Evolutionary conservation across 345 rosid genomes (phyloP).

Genomic region (Psidium friedrichsthalianum): DNA sequence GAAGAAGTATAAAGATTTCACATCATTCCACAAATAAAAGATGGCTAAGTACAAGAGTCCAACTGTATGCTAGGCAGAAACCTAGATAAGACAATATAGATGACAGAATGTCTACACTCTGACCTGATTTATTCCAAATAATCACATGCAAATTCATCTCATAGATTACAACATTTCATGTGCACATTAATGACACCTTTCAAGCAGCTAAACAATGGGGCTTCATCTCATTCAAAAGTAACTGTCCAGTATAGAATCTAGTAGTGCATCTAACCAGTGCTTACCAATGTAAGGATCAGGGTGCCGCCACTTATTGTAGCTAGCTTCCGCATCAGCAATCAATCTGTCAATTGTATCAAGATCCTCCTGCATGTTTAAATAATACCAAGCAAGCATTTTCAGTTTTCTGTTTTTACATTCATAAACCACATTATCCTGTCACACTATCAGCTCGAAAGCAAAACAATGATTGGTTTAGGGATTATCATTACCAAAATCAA

Average conservation of each 20-base stretch:
- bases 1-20: not conserved
- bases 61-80: not conserved
- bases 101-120: not conserved
- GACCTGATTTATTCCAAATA: not conserved
- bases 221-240: not conserved
- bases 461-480: not conserved
- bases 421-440: not conserved
- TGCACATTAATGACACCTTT: not conserved
- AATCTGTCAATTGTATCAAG: constrained; percentile 68
- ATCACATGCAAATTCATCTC: not conserved
- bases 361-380: constrained; percentile 46
- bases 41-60: not conserved
- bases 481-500: not conserved
- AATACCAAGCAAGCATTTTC: not conserved
- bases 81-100: not conserved
- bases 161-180: not conserved
- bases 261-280: not conserved
- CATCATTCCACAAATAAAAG: not conserved
- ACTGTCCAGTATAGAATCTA: not conserved
- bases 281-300: constrained; percentile 96
- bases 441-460: not conserved
- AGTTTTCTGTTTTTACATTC: not conserved
- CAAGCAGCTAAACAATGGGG: not conserved
- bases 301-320: constrained; percentile 76
- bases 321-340: constrained; percentile 70